Base-by-base conservation (phyloP, 192 early-diverging fungal species). In the Gonapodya prolifera region DNA sequence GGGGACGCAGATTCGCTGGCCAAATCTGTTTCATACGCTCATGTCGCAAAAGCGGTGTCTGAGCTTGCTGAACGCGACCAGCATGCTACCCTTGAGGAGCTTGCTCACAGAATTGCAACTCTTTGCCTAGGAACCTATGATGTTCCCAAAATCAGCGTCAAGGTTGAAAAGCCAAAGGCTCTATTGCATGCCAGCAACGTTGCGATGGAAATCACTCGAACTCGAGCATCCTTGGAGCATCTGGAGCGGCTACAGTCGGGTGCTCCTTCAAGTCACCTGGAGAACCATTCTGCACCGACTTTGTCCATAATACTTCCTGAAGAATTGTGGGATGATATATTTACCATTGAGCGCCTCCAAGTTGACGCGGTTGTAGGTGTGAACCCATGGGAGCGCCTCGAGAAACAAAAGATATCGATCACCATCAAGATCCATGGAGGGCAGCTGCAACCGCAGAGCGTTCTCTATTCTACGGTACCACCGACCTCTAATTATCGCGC, bases 301-400 rank as follows among this genome's bases (percentile, higher is more conserved):
- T n/a, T n/a, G n/a, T n/a, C n/a, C n/a, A n/a, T n/a, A n/a, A n/a
- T n/a, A n/a, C 8, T 61, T 61, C 45, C 45, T 16, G 45, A 61
- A 61, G 45, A 61, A 61, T 61, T 61, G 23, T 61, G 23, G 8
- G 81, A 94, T 29, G 97, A 99, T 81, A 82, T 85, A 36, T 92
- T 97, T 35, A 91, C 95, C 81, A 94, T 99, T 77, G 90, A 92
- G 79, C 87, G 90, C 77, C 84, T 99, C 70, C 83, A 83, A 17
- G 83, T 95, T 23, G 91, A 86, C 80, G 91, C 94, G 29, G 95
- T 99, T 35, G 92, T 99, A 69, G 98, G 98, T 30, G 91, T 99
- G 13, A 95, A 97, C 80, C 91, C 94, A 17, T 96, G 95, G 93
- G 98, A 99, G 82, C 86, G 96, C 30, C 91, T 95, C 78, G 94